These are phyloP conservation scores for Pythium coloratum DNA, from an alignment of 352 stramenopile genomes.

Conservation along the genomic window DNA sequence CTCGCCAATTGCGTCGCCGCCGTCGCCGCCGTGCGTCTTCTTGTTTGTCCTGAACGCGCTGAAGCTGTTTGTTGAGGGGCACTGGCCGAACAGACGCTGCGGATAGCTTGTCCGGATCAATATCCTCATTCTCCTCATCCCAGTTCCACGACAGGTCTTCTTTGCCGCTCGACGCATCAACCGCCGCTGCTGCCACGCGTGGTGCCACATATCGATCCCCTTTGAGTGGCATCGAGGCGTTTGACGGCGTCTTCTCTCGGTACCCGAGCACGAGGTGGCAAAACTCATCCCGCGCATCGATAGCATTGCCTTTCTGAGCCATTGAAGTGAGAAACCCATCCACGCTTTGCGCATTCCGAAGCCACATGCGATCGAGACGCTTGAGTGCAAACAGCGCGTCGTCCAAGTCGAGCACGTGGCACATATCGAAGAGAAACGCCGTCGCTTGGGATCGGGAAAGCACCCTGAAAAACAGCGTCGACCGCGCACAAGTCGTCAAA, in stretches of 20 bases:
- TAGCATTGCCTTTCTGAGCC: constrained; percentile 12
- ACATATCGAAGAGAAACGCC: constrained; percentile 67
- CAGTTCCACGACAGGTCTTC: background rate
- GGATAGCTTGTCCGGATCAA: background rate
- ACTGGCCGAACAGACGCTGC: constrained; percentile 3
- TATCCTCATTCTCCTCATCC: background rate
- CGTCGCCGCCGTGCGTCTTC: constrained; percentile 14
- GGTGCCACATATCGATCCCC: constrained; percentile 10
- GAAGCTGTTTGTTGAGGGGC: constrained; percentile 16
- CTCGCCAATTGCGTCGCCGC: constrained; percentile 23
- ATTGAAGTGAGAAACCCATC: constrained; percentile 24
- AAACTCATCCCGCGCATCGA: constrained; percentile 51
- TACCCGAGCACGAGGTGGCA: constrained; percentile 69
- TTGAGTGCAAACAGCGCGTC: constrained; percentile 64
- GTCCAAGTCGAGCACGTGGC: constrained; percentile 58
- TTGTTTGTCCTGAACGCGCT: constrained; percentile 15
- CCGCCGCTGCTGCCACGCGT: background rate
- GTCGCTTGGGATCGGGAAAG: constrained; percentile 51
- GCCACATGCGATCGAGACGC: constrained; percentile 58
- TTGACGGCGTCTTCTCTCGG: constrained; percentile 21
- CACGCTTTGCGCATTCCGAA: constrained; percentile 28
- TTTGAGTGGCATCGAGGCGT: background rate
- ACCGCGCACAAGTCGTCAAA: constrained; percentile 26
- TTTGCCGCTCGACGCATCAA: background rate
- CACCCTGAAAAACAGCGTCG: constrained; percentile 52